phyloP scores from a whole-genome alignment of 805 yeast genomes.

The Wickerhamomyces sydowiorum region DNA sequence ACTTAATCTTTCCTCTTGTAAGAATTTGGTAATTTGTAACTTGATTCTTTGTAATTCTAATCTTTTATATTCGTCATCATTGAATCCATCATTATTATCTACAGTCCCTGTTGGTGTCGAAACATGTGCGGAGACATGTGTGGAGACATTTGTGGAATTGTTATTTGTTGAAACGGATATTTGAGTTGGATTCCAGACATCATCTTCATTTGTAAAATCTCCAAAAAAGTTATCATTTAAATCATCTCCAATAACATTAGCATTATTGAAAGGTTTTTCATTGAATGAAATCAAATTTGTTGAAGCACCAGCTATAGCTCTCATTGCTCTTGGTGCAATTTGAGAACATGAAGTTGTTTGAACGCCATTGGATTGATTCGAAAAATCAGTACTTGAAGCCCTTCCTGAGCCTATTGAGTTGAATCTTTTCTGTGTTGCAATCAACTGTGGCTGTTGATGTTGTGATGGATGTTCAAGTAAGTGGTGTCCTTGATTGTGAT shows the following conservation, averaged over 20 bases:
- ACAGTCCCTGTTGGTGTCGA: not conserved
- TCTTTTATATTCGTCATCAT: constrained; percentile 21
- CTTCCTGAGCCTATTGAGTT: constrained; percentile 4
- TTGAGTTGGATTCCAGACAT: constrained; percentile 8
- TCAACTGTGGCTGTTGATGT: too few relatives aligned
- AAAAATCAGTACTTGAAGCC: constrained; percentile 4
- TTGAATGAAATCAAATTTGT: constrained; percentile 1
- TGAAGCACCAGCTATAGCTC: constrained; percentile 20
- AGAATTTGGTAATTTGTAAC: constrained; percentile 21
- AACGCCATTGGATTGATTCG: constrained; percentile 3
- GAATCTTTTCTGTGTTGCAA: too few relatives aligned
- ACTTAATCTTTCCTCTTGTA: constrained; percentile 22
- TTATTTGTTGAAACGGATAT: not conserved
- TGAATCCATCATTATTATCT: not conserved
- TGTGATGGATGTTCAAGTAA: constrained; percentile 6
- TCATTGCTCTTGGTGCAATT: constrained; percentile 27
- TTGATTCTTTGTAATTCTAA: constrained; percentile 24
- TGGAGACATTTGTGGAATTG: not conserved
- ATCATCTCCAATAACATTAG: not conserved
- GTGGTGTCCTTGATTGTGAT: too few relatives aligned
- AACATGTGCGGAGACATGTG: not conserved
- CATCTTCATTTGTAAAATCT: constrained; percentile 1
- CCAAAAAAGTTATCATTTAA: not conserved
- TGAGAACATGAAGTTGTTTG: constrained; percentile 26
- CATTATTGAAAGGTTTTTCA: not conserved